A percentile compares a stretch with the other conserved stretches of the same genome.
Evolutionary conservation across 345 rosid genomes (phyloP).

Genomic region (Aegle marmelos): DNA sequence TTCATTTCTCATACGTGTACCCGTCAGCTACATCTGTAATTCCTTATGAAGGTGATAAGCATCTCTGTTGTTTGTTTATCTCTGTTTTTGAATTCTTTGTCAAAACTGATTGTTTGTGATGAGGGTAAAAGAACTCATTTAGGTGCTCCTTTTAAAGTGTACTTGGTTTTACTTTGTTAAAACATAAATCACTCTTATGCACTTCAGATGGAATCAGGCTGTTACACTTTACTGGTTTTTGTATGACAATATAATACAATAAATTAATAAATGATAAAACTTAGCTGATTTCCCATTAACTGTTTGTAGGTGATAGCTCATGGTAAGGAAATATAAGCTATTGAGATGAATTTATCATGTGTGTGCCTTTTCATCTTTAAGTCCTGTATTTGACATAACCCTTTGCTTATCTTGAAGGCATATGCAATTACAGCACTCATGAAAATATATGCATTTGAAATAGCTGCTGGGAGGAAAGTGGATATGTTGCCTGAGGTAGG

Average conservation of each 20-base stretch:
- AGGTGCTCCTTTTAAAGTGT: not conserved
- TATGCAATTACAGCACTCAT: slow-evolving; percentile 89
- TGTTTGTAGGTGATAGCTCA: not conserved
- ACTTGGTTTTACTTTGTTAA: not conserved
- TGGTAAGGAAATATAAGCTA: not conserved
- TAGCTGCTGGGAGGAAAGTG: slow-evolving; percentile 79
- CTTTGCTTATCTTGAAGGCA: slow-evolving; percentile 53
- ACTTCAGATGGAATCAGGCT: not conserved
- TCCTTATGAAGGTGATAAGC: not conserved
- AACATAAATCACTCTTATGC: not conserved
- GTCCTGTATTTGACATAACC: slow-evolving; percentile 12
- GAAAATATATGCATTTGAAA: slow-evolving; percentile 87
- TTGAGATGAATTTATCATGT: not conserved
- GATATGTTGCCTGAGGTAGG: slow-evolving; percentile 94
- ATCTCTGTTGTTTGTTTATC: not conserved
- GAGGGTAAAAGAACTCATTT: not conserved
- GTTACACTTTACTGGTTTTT: not conserved
- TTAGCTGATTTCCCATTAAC: not conserved
- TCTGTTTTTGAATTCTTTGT: not conserved
- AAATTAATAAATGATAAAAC: not conserved
- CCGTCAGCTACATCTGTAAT: not conserved
- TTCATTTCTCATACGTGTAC: not conserved
- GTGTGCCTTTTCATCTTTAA: not conserved
- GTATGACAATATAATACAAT: not conserved
- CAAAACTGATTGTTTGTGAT: not conserved